Evolutionary conservation across 768 basidiomycete genomes (phyloP).

Genomic region (Clavaria fumosa): DNA sequence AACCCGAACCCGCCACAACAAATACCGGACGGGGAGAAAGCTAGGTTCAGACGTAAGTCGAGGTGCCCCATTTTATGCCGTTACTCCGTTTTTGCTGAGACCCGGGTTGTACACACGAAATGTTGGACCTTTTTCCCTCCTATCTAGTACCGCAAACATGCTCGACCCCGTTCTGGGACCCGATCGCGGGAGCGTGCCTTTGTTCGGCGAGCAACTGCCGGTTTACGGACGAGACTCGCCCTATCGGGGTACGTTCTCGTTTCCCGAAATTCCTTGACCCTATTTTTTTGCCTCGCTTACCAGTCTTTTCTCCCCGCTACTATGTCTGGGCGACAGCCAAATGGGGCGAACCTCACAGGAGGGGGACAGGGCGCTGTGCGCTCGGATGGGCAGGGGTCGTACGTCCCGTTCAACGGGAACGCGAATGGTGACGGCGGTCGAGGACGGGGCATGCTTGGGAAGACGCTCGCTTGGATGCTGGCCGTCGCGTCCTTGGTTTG

Average conservation of each 20-base stretch:
- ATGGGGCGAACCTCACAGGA: conserved; percentile 55
- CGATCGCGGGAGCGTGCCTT: conserved; percentile 45
- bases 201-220: conserved; percentile 41
- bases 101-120: not conserved
- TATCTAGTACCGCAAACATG: conserved; percentile 48
- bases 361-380: conserved; percentile 33
- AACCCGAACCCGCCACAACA: conserved; percentile 57
- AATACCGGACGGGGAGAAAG: conserved; percentile 25
- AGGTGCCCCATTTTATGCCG: not conserved
- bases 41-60: conserved; percentile 42
- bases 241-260: conserved; percentile 40
- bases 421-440: too few relatives aligned
- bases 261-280: conserved; percentile 2
- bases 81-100: too few relatives aligned
- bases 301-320: conserved; percentile 5
- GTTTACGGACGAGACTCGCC: conserved; percentile 46
- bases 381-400: conserved; percentile 14
- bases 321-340: conserved; percentile 26
- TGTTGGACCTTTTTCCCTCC: not conserved
- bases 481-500: too few relatives aligned
- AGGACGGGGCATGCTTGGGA: too few relatives aligned
- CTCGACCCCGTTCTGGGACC: conserved; percentile 73
- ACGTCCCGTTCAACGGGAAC: conserved; percentile 39
- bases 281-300: not conserved
- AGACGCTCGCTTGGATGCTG: too few relatives aligned